Evolutionary conservation across 768 basidiomycete species (phyloP).

Genomic region (Pleurotus platypus): DNA sequence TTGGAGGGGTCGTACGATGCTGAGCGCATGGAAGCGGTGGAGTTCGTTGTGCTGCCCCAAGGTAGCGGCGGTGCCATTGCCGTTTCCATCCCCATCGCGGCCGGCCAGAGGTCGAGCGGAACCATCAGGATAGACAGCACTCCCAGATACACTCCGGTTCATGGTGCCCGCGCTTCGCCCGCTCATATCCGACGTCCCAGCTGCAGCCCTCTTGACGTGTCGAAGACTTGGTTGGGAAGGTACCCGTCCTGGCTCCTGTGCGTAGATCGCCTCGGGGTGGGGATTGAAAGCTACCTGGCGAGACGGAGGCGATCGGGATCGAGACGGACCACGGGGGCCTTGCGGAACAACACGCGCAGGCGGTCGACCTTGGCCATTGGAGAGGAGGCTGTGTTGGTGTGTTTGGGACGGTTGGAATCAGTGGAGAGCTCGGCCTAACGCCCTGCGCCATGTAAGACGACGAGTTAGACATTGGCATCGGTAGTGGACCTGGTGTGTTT

Average conservation of each 20-base stretch:
- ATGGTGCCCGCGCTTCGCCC: neutral
- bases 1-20: constrained; percentile 21
- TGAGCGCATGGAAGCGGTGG: constrained; percentile 22
- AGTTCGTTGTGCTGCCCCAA: neutral
- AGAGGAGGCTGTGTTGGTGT: constrained; percentile 1
- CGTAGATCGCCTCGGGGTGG: neutral
- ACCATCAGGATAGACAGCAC: neutral
- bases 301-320: neutral
- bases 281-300: constrained; percentile 1
- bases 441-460: neutral
- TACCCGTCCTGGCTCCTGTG: neutral
- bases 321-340: neutral
- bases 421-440: neutral
- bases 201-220: neutral
- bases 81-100: neutral
- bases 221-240: neutral
- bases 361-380: neutral
- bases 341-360: neutral
- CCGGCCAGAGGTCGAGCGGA: neutral
- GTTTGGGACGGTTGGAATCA: constrained; percentile 5
- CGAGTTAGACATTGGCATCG: neutral
- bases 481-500: neutral
- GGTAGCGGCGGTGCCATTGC: neutral
- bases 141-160: neutral
- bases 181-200: neutral